Evolutionary conservation across 495 filamentous ascomycete species (phyloP).

Genomic region (Hamigera avellanea): DNA sequence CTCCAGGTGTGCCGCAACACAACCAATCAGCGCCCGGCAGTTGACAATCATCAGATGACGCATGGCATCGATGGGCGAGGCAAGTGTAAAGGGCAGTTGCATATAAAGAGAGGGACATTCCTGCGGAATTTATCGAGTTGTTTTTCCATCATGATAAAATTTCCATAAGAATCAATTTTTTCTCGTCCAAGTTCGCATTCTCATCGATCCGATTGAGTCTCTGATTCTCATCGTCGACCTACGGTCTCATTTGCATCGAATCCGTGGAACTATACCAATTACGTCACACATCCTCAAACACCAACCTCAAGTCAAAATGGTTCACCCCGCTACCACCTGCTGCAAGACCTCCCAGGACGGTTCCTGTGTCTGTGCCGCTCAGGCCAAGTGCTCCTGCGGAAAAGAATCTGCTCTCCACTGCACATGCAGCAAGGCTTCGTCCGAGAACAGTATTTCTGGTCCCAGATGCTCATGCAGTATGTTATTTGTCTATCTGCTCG

Average conservation of each 20-base stretch:
- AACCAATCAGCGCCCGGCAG: constrained; percentile 16
- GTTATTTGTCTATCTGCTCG: constrained; percentile 17
- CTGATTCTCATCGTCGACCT: too few species aligned
- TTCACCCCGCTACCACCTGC: constrained; percentile 47
- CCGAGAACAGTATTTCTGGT: constrained; percentile 64
- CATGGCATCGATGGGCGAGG: too few species aligned
- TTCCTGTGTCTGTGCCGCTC: constrained; percentile 47
- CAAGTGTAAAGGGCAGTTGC: too few species aligned
- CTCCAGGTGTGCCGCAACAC: background rate
- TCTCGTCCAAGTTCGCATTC: too few species aligned
- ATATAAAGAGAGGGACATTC: too few species aligned
- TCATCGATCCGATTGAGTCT: too few species aligned
- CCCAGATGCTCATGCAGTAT: constrained; percentile 76
- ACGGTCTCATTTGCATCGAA: too few species aligned
- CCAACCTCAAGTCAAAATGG: constrained; percentile 23
- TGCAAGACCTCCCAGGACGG: constrained; percentile 44
- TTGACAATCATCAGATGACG: constrained; percentile 16
- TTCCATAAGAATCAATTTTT: too few species aligned
- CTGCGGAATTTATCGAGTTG: too few species aligned
- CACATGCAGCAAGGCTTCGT: constrained; percentile 63
- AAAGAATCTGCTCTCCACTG: constrained; percentile 76
- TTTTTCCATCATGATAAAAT: too few species aligned
- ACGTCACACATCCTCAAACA: background rate
- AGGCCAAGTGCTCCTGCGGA: constrained; percentile 77
- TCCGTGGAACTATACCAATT: too few species aligned